Percentiles rank a stretch among this genome's conserved stretches.
Evolutionary conservation across 2,329 filamentous ascomycete genomes (phyloP).

Genomic region (Davidsoniella neocaledoniae): DNA sequence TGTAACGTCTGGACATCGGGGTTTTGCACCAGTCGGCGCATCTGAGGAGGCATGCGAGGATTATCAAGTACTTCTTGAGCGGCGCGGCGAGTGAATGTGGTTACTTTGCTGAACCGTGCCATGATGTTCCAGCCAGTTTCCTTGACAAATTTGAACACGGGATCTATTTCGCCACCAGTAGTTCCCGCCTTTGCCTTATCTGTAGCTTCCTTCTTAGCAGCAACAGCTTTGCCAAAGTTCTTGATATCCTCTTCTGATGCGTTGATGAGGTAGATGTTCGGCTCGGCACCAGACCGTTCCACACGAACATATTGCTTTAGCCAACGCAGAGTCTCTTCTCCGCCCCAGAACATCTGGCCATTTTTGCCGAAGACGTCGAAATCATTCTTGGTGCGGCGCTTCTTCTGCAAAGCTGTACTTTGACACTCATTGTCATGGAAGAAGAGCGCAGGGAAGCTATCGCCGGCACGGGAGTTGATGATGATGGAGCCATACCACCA

Average conservation of each 20-base stretch:
- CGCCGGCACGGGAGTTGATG: slow-evolving; percentile 77
- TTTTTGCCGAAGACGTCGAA: slow-evolving; percentile 82
- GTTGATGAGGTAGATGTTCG: slow-evolving; percentile 81
- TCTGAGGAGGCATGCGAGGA: slow-evolving; percentile 74
- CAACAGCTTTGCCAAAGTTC: slow-evolving; percentile 42
- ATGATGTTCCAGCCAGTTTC: slow-evolving; percentile 92
- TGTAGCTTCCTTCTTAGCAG: slow-evolving; percentile 21
- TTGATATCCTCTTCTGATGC: slow-evolving; percentile 70
- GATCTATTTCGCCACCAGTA: slow-evolving; percentile 51
- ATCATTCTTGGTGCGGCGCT: slow-evolving; percentile 62
- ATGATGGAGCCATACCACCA: slow-evolving; percentile 98
- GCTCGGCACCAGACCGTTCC: slow-evolving; percentile 70
- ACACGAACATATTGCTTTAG: slow-evolving; percentile 67
- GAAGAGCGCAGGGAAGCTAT: slow-evolving; percentile 89
- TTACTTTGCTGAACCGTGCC: slow-evolving; percentile 94
- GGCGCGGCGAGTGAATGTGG: slow-evolving; percentile 81
- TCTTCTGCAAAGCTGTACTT: slow-evolving; percentile 86
- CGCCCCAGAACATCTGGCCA: slow-evolving; percentile 91
- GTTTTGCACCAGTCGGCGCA: slow-evolving; percentile 69
- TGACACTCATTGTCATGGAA: slow-evolving; percentile 97
- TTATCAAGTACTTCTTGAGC: slow-evolving; percentile 88
- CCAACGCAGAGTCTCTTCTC: slow-evolving; percentile 89
- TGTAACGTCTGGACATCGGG: slow-evolving; percentile 90
- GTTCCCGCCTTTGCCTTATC: slow-evolving; percentile 26
- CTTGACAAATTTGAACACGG: slow-evolving; percentile 82